Conservation (phyloP, 495 filamentous ascomycete species). For the Hypomontagnella monticulosa region DNA sequence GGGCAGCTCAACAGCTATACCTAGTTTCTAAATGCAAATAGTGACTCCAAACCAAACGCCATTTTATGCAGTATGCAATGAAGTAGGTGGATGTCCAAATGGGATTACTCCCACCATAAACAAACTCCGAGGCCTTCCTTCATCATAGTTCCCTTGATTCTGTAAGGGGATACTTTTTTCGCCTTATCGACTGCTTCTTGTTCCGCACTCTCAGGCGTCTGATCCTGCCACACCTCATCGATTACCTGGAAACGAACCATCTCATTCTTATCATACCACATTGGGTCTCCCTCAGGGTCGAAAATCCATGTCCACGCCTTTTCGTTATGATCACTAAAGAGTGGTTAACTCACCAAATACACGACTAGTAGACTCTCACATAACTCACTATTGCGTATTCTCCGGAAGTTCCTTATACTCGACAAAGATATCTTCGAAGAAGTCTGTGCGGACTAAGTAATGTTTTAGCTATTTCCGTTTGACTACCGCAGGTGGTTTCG, state of each 20-base stretch:
- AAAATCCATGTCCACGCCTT: slow-evolving; percentile 83
- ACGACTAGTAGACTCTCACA: neutral
- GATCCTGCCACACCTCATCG: slow-evolving; percentile 87
- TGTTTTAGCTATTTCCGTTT: neutral
- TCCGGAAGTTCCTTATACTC: slow-evolving; percentile 75
- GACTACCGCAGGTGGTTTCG: neutral
- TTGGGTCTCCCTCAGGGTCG: slow-evolving; percentile 67
- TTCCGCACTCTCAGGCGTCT: slow-evolving; percentile 75
- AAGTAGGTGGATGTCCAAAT: neutral
- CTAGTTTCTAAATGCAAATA: slow-evolving; percentile 28
- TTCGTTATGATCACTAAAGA: slow-evolving; percentile 69
- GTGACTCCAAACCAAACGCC: slow-evolving; percentile 18
- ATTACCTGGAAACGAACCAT: slow-evolving; percentile 85
- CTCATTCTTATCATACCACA: slow-evolving; percentile 90
- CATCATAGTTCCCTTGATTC: slow-evolving; percentile 70
- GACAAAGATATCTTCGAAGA: slow-evolving; percentile 90
- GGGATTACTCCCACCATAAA: slow-evolving; percentile 61
- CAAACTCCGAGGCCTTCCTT: slow-evolving; percentile 61
- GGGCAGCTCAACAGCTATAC: slow-evolving; percentile 31
- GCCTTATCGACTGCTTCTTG: slow-evolving; percentile 60
- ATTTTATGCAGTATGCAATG: slow-evolving; percentile 10
- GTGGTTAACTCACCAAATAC: slow-evolving; percentile 21
- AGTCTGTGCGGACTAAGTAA: slow-evolving; percentile 76
- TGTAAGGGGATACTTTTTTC: slow-evolving; percentile 68
- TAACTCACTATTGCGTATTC: slow-evolving; percentile 75